Evolutionary conservation across 2,329 filamentous ascomycete genomes (phyloP), one percentile per base, ranked within the genome.

Genomic region (Verticillium nonalfalfae): DNA sequence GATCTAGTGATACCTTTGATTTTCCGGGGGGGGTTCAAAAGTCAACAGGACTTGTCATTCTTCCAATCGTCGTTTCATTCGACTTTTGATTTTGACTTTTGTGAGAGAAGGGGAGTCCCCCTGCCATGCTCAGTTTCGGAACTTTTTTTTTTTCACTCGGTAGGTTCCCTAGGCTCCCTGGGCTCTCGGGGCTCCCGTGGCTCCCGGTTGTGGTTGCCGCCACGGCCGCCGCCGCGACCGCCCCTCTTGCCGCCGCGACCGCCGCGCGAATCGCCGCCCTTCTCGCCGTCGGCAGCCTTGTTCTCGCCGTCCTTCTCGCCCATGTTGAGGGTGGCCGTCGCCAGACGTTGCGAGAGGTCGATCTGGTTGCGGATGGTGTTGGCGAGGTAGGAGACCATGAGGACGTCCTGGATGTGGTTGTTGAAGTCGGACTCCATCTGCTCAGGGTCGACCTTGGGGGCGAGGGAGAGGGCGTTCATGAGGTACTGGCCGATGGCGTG

Each of bases 341-440:
- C 94, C 72, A 99, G 82, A 66, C 94, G 87, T 84, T 98, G 96
- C 67, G 93, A 96, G 63, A 99, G 87, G 73, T 98, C 95, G 81
- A 99, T 97, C 82, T 99, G 95, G 69, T 94, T 98, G 77, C 94
- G 92, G 79, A 98, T 97, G 68, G 93, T 97, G 84, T 98, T 99
- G 75, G 95, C 93, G 67, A 99, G 85, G 82, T 99, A 99, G 68
- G 93, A 96, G 70, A 99, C 93, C 76, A 98, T 93, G 68, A 99
- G 88, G 64, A 99, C 93, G 76, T 99, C 95, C 81, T 99, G 95
- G 77, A 99, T 93, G 81, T 99, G 95, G 83, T 96, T 97, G 87
- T 99, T 99, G 86, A 99, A 99, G 82, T 98, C 93, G 74, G 90
- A 85, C 84, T 99, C 95, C 73, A 99, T 93, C 75, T 96, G 90